Percentiles rank a stretch among this genome's conserved stretches.
Evolutionary conservation across 2,329 filamentous ascomycete species (phyloP).

Genomic region (Dactylonectria estremocensis): DNA sequence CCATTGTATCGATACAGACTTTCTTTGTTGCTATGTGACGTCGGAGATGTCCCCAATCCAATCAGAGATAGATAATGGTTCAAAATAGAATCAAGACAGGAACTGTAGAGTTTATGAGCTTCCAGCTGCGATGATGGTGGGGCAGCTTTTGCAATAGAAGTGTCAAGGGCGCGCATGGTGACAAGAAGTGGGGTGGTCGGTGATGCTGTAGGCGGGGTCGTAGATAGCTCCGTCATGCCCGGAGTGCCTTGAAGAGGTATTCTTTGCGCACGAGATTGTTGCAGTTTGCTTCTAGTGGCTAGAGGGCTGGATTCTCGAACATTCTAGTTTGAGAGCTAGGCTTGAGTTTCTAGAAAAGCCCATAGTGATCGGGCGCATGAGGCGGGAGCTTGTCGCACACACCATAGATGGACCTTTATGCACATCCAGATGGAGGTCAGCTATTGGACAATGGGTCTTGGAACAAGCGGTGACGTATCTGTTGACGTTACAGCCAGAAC

Average conservation of each 20-base stretch:
- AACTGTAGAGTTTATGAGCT: neutral
- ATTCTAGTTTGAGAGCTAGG: too few relatives aligned
- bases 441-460: neutral
- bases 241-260: too few relatives aligned
- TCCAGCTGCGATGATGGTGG: conserved; percentile 1
- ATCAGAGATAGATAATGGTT: conserved; percentile 6
- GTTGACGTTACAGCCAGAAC: neutral
- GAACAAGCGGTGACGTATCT: too few relatives aligned
- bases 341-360: too few relatives aligned
- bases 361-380: too few relatives aligned
- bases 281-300: too few relatives aligned
- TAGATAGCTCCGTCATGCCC: too few relatives aligned
- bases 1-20: conserved; percentile 37
- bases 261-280: too few relatives aligned
- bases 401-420: too few relatives aligned
- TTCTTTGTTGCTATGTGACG: neutral
- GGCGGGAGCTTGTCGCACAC: too few relatives aligned
- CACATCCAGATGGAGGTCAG: too few relatives aligned
- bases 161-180: conserved; percentile 26
- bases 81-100: neutral
- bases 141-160: conserved; percentile 15
- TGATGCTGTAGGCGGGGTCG: neutral
- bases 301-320: too few relatives aligned
- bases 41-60: conserved; percentile 17
- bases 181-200: conserved; percentile 16